These are phyloP conservation scores for Ilyonectria destructans DNA, from an alignment of 2,329 filamentous ascomycete species.

Conservation along the genomic window DNA sequence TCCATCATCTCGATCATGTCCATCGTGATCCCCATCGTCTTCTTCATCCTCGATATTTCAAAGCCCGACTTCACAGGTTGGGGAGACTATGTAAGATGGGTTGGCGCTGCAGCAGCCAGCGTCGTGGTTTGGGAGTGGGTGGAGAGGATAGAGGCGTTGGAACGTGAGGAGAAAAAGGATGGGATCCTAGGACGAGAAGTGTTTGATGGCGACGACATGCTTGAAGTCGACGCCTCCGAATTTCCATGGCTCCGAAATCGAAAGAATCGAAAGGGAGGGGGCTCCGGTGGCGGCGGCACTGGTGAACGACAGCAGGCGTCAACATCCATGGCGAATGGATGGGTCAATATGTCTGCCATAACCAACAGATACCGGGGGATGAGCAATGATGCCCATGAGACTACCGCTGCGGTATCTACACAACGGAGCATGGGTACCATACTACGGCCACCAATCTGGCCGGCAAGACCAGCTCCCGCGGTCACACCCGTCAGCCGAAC, in stretches of 20 bases:
- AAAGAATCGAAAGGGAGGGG: conserved; percentile 54
- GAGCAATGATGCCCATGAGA: conserved; percentile 36
- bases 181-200: conserved; percentile 92
- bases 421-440: conserved; percentile 55
- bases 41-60: conserved; percentile 92
- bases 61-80: conserved; percentile 89
- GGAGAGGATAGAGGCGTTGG: conserved; percentile 91
- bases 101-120: conserved; percentile 93
- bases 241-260: conserved; percentile 63
- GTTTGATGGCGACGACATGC: conserved; percentile 94
- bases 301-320: conserved; percentile 36
- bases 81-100: conserved; percentile 97
- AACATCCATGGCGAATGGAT: conserved; percentile 44
- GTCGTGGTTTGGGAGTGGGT: conserved; percentile 99
- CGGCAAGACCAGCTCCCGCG: conserved; percentile 69
- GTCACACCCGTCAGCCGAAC: conserved; percentile 74
- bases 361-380: conserved; percentile 48
- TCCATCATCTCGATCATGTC: conserved; percentile 84
- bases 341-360: conserved; percentile 50
- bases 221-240: conserved; percentile 74
- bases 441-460: conserved; percentile 69
- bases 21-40: conserved; percentile 91
- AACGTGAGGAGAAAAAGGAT: conserved; percentile 94
- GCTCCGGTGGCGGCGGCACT: conserved; percentile 36
- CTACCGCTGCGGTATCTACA: conserved; percentile 45